Evolutionary conservation across 768 basidiomycete genomes (phyloP).

Genomic region (Baorangia bicolor): DNA sequence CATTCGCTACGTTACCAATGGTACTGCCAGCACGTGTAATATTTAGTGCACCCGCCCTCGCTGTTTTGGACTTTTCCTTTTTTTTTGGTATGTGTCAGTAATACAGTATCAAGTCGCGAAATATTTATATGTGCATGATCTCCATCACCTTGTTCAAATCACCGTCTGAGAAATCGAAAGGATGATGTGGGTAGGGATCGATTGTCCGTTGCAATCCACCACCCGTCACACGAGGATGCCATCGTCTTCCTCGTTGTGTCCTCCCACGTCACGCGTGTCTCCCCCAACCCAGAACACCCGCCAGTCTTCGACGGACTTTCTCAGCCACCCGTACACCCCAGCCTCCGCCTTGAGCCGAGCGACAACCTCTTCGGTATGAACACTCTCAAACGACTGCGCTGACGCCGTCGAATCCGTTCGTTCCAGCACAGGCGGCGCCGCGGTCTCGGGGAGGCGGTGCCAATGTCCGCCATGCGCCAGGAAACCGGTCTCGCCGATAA

Average conservation of each 20-base stretch:
- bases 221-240: slow-evolving; percentile 26
- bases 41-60: slow-evolving; percentile 16
- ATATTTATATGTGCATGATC: slow-evolving; percentile 19
- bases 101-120: slow-evolving; percentile 17
- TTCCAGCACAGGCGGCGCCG: slow-evolving; percentile 35
- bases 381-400: slow-evolving; percentile 45
- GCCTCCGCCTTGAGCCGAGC: slow-evolving; percentile 50
- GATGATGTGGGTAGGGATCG: neutral
- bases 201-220: neutral
- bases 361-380: slow-evolving; percentile 51
- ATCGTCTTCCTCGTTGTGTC: slow-evolving; percentile 29
- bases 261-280: slow-evolving; percentile 33
- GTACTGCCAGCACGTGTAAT: slow-evolving; percentile 30
- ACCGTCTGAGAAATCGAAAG: neutral
- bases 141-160: neutral
- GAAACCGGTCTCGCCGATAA: slow-evolving; percentile 59
- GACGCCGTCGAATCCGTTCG: slow-evolving; percentile 49
- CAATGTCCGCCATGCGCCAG: slow-evolving; percentile 49
- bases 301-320: slow-evolving; percentile 73
- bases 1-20: slow-evolving; percentile 25
- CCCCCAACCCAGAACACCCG: slow-evolving; percentile 84
- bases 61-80: slow-evolving; percentile 19
- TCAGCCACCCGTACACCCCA: slow-evolving; percentile 78
- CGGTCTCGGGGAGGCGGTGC: slow-evolving; percentile 32
- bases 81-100: slow-evolving; percentile 17